Evolutionary conservation across 371 early-diverging fungal genomes (phyloP).

Genomic region (Lichtheimia hyalospora): DNA sequence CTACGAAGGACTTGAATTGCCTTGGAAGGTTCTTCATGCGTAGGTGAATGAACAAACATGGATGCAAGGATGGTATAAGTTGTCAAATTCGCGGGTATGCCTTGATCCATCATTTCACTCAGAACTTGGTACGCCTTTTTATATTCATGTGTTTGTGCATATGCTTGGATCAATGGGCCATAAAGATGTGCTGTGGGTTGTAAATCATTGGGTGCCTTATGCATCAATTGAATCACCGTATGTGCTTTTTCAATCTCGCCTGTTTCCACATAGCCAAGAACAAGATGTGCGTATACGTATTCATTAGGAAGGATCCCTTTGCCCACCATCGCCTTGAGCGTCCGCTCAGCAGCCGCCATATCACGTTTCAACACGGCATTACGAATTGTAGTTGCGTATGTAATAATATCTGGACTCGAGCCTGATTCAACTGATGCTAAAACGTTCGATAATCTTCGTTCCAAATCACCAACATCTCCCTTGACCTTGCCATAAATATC

Average conservation of each 20-base stretch:
- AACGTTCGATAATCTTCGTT: not conserved
- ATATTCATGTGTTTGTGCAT: conserved; percentile 31
- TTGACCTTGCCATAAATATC: conserved; percentile 23
- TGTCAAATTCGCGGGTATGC: conserved; percentile 26
- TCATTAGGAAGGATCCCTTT: conserved; percentile 32
- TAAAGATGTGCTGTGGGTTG: conserved; percentile 28
- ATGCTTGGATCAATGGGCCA: conserved; percentile 36
- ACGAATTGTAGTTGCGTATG: conserved; percentile 35
- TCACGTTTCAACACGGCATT: conserved; percentile 30
- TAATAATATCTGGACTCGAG: conserved; percentile 26
- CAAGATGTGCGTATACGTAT: conserved; percentile 39
- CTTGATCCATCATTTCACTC: conserved; percentile 35
- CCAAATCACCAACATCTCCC: not conserved
- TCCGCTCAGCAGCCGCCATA: conserved; percentile 32
- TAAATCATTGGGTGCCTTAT: conserved; percentile 17
- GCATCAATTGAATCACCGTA: conserved; percentile 22
- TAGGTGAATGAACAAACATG: conserved; percentile 28
- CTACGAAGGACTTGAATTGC: conserved; percentile 23
- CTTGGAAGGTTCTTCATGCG: conserved; percentile 14
- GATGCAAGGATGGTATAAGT: conserved; percentile 40
- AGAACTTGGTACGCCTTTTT: conserved; percentile 32
- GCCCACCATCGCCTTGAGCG: conserved; percentile 29
- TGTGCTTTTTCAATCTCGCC: conserved; percentile 34
- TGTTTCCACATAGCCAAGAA: conserved; percentile 27
- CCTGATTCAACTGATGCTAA: not conserved